phyloP scores from a whole-genome alignment of 75 land plant genomes.

The Isoetes taiwanensis region DNA sequence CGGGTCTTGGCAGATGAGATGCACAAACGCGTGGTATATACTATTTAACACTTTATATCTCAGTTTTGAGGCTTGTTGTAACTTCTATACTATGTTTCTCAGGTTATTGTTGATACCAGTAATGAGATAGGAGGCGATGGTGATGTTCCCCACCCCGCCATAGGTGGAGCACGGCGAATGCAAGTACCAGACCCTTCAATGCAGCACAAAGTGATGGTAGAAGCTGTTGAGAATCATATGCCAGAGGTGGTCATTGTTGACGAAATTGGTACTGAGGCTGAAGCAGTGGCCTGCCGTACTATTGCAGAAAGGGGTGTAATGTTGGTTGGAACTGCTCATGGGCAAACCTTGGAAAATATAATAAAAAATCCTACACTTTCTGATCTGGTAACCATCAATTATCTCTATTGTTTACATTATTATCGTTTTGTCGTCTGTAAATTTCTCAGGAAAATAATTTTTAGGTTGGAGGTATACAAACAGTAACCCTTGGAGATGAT shows the following conservation, averaged over 20 bases:
- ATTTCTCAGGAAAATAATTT: neutral
- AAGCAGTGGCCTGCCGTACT: conserved; percentile 49
- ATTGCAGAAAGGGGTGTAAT: conserved; percentile 77
- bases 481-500: conserved; percentile 56
- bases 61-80: neutral
- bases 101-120: conserved; percentile 74
- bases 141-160: conserved; percentile 54
- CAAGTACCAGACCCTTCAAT: conserved; percentile 62
- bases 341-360: conserved; percentile 48
- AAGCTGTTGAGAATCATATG: conserved; percentile 77
- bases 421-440: neutral
- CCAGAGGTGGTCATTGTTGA: conserved; percentile 70
- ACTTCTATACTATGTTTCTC: neutral
- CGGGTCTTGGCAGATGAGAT: conserved; percentile 57
- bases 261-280: conserved; percentile 69
- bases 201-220: conserved; percentile 71
- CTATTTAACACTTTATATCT: neutral
- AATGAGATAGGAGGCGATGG: conserved; percentile 79
- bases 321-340: conserved; percentile 72
- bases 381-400: conserved; percentile 45
- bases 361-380: conserved; percentile 55
- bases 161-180: conserved; percentile 64
- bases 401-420: neutral
- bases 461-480: conserved; percentile 63
- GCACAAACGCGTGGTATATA: conserved; percentile 45